Evolutionary conservation across 176 grass and related monocot genomes (phyloP).

Genomic region (Carex parvula): DNA sequence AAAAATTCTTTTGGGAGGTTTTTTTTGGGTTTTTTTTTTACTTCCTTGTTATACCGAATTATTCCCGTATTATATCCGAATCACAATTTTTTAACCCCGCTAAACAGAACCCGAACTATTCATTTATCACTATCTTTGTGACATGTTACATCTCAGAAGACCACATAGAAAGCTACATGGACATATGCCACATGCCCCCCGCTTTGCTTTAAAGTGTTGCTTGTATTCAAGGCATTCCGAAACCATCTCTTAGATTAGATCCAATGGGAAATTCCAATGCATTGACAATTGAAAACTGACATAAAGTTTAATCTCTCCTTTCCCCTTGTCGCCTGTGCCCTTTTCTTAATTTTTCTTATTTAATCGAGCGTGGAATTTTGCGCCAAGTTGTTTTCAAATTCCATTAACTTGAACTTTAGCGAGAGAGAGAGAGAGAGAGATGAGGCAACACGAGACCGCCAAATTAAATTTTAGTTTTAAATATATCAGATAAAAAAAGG

Average conservation of each 20-base stretch:
- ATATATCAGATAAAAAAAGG: too few relatives aligned
- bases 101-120: too few relatives aligned
- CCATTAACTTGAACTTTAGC: neutral
- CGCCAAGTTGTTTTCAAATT: neutral
- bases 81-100: too few relatives aligned
- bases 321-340: neutral
- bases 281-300: constrained; percentile 14
- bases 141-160: neutral
- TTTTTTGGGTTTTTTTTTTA: too few relatives aligned
- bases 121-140: neutral
- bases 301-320: neutral
- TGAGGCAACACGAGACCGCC: constrained; percentile 13
- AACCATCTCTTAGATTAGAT: constrained; percentile 3
- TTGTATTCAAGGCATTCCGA: constrained; percentile 1
- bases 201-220: neutral
- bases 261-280: neutral
- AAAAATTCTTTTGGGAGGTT: too few relatives aligned
- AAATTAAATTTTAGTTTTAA: neutral
- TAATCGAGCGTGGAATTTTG: constrained; percentile 12
- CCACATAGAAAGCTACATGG: neutral
- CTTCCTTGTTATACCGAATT: too few relatives aligned
- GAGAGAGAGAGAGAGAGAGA: neutral
- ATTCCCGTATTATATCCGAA: too few relatives aligned
- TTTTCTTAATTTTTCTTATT: neutral
- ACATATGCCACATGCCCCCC: neutral